Base-by-base conservation (phyloP, 768 basidiomycete species). In the Psilocybe sp. region DNA sequence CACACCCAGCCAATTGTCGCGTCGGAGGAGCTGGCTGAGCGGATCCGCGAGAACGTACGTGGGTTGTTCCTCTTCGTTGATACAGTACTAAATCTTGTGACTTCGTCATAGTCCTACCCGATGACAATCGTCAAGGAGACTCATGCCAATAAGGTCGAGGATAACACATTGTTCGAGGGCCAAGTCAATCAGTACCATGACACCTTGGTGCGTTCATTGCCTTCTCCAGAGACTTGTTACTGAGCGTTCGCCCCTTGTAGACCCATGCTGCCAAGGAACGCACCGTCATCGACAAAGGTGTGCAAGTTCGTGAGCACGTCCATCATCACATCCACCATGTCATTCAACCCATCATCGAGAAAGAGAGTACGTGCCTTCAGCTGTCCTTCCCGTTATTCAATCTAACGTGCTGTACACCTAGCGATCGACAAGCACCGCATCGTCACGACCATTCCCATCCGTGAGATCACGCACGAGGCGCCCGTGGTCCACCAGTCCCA, bases 241-340 rank as follows among this genome's bases (percentile, higher is more conserved):
- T 34, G 5, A 19, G 20, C 9, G 15, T 36, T n/a, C 31, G 42
- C 28, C 6, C 13, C 15, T 36, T n/a, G n/a, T 18, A 65, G 65
- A 11, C 48, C 8, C 64, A 62, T 32, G 40, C 33, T 2, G 49
- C 52, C 16, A 68, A 66, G 37, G 68, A 71, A 44, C 61, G 58
- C 7, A 60, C 55, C 14, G 44, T 68, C 37, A 52, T 69, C 41
- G 71, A 71, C 55, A 64, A 68, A 46, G 71, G 68, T 4, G 63
- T 51, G n/a, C 58, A 49, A 0, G 52, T 70, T 14, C 64, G 61
- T 3, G 69, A 71, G 46, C 54, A 59, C 7, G 49, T 64, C 14
- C 66, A 70, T 31, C 69, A 71, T 39, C 71, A 73, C 48, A 60
- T 69, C 23, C 67, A 71, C 40, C 69, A 73, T 31, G 56, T 71